Conservation (phyloP, 306 rosid genomes). For the Sicyos baderoa region DNA sequence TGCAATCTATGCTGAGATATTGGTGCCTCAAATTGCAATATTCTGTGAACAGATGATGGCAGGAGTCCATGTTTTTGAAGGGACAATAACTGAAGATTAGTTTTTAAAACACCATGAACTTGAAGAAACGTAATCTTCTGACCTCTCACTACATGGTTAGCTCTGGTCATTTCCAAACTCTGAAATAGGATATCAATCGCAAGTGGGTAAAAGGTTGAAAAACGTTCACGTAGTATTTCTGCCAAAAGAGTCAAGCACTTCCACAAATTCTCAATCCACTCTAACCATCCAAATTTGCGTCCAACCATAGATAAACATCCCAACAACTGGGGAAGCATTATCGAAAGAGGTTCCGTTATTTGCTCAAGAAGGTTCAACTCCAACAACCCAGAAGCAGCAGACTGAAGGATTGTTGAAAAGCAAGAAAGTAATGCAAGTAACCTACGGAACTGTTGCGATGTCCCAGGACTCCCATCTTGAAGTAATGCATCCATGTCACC, state of each 20-base stretch:
- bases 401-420: constrained; percentile 71
- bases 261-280: constrained; percentile 89
- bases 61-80: constrained; percentile 78
- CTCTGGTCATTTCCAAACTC: constrained; percentile 47
- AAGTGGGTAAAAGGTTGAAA: constrained; percentile 58
- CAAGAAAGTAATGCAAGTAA: constrained; percentile 71
- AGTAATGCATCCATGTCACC: constrained; percentile 94
- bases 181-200: constrained; percentile 67
- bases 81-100: constrained; percentile 80
- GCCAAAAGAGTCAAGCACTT: constrained; percentile 88
- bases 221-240: constrained; percentile 66
- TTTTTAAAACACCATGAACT: constrained; percentile 85
- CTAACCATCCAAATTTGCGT: constrained; percentile 80
- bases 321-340: constrained; percentile 62
- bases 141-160: constrained; percentile 29
- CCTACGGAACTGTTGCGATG: constrained; percentile 64
- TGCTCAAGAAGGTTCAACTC: constrained; percentile 80
- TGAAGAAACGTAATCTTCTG: constrained; percentile 56
- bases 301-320: constrained; percentile 75
- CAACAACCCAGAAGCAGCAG: constrained; percentile 84
- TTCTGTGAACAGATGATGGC: constrained; percentile 54
- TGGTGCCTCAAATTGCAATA: constrained; percentile 61
- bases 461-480: constrained; percentile 79
- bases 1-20: constrained; percentile 73
- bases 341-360: constrained; percentile 62